These are phyloP conservation scores for Alternaria postmessia DNA, from an alignment of 2,329 filamentous ascomycete species.

Conservation along the genomic window DNA sequence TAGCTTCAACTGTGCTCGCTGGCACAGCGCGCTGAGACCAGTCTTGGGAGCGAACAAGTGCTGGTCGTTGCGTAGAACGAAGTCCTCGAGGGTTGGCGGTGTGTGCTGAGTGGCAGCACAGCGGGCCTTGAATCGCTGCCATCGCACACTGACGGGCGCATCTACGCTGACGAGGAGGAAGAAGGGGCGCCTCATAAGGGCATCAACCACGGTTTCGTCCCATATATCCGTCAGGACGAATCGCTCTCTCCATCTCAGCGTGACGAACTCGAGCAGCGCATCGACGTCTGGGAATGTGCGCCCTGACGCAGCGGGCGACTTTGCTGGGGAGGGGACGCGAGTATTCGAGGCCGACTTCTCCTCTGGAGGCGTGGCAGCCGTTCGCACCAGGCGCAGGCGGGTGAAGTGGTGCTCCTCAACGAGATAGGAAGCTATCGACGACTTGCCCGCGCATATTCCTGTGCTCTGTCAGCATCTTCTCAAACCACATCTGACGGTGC, in stretches of 20 bases:
- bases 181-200: constrained; percentile 81
- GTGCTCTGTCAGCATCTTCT: constrained; percentile 22
- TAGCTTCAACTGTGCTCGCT: constrained; percentile 82
- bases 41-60: constrained; percentile 73
- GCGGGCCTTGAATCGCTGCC: constrained; percentile 75
- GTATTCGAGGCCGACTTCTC: constrained; percentile 54
- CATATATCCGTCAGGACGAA: constrained; percentile 89
- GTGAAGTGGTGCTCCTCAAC: constrained; percentile 84
- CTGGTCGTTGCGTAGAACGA: constrained; percentile 71
- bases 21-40: constrained; percentile 78
- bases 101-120: constrained; percentile 59
- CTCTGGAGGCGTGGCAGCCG: constrained; percentile 48
- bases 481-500: constrained; percentile 4
- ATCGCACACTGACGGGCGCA: constrained; percentile 84
- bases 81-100: constrained; percentile 65
- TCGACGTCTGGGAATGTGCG: constrained; percentile 62
- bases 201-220: constrained; percentile 75
- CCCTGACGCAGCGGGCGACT: constrained; percentile 31
- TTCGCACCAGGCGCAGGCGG: constrained; percentile 68
- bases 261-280: constrained; percentile 83
- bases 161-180: constrained; percentile 93
- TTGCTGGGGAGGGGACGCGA: constrained; percentile 38
- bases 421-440: constrained; percentile 86
- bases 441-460: constrained; percentile 95
- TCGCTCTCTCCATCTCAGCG: constrained; percentile 79